These are phyloP conservation scores for Daedaleopsis sinensis DNA, from an alignment of 768 basidiomycete genomes.

Conservation along the genomic window DNA sequence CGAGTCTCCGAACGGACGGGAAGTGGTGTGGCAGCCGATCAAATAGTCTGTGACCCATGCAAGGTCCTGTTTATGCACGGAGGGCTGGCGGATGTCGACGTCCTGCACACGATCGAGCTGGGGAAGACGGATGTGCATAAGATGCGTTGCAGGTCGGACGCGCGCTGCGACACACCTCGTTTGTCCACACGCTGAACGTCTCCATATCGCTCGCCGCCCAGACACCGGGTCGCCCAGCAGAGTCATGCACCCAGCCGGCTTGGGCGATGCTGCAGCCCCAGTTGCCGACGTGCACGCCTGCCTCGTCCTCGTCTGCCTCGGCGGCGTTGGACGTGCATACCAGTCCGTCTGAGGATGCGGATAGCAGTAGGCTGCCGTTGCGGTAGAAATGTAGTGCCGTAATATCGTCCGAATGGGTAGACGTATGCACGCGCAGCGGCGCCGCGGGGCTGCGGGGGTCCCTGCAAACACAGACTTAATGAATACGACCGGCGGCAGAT, in stretches of 20 bases:
- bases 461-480: conserved; percentile 44
- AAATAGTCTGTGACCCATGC: conserved; percentile 85
- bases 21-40: conserved; percentile 50
- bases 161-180: conserved; percentile 48
- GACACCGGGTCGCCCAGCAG: conserved; percentile 42
- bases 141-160: neutral
- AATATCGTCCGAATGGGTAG: conserved; percentile 93
- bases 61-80: conserved; percentile 54
- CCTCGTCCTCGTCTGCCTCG: conserved; percentile 89
- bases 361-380: conserved; percentile 58
- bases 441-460: conserved; percentile 79
- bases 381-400: conserved; percentile 67
- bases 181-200: conserved; percentile 84
- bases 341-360: conserved; percentile 84
- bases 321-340: conserved; percentile 69
- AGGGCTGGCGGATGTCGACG: conserved; percentile 66
- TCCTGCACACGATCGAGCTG: conserved; percentile 64
- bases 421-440: conserved; percentile 75
- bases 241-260: conserved; percentile 61
- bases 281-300: conserved; percentile 78
- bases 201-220: conserved; percentile 97
- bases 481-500: neutral
- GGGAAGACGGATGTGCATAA: neutral
- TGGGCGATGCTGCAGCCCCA: conserved; percentile 84
- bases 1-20: conserved; percentile 26